Base-by-base conservation (phyloP, 169 alveolate genomes). In the Fabrea salina region DNA sequence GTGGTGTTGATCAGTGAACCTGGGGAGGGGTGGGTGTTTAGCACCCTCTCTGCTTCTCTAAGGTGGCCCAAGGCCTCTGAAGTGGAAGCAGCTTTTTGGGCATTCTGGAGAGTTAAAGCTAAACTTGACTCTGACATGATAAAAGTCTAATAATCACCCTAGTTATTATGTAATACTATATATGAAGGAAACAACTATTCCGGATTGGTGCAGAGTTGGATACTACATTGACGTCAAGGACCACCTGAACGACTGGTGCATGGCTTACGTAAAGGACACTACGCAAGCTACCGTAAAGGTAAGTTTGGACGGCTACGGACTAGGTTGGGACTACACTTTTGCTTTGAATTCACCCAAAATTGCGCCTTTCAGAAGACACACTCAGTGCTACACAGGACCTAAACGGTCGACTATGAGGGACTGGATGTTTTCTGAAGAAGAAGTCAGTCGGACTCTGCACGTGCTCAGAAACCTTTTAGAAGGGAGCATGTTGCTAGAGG, bases 241-340 rank as follows among this genome's bases (percentile, higher is more conserved):
- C 71, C 19, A 83, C 8, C 80, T 86, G 49, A 58, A 82, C 44
- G 72, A 70, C 11, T 86, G 92, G 88, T 83, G 89, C 53, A 56
- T 83, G 8, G 86, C 82, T 7, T 25, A 67, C 27, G 74, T 86
- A 16, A 50, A 32, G 8, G 85, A 59, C 49, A 49, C 61, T 5
- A 33, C 51, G 7, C 16, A 2, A 1, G 2, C 25, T 44, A 75
- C 59, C 19, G 47, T 32, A 40, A 37, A 68, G 19, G 77, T 83
- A 7, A 85, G 72, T 66, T 78, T 80, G 37, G 90, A 83, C 44
- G 92, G 90, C 13, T 86, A 90, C 90, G 77, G 86, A 13, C 39
- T 7, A 51, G 64, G 44, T n/a, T 83, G 88, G 86, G 86, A 86
- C 43, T 77, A 49, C 75, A 68, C 77, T 72, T 68, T 66, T 37